Base-by-base conservation (phyloP, 106 monocot genomes). In the Amphibolis antarctica region DNA sequence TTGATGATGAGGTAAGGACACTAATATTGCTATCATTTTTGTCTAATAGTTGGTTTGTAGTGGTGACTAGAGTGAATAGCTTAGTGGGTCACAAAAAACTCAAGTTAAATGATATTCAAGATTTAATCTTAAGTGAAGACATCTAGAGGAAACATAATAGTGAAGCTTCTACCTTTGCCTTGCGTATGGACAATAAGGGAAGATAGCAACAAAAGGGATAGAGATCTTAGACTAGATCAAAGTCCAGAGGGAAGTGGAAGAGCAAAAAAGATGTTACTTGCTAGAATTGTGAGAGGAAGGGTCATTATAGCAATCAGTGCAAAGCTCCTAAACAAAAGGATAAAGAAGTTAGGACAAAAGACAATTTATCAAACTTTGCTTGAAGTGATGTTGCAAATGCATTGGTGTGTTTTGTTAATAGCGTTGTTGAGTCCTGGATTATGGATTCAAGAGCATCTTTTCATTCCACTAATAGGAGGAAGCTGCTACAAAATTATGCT, bases 111-210 rank as follows among this genome's bases (percentile, higher is more conserved):
- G n/a, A n/a, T n/a, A n/a, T n/a, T n/a, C n/a, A n/a, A n/a, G 63
- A 72, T 64, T 31, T 55, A 24, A 72, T 55, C 42, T 23, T 55
- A 4, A 72, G 31, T 15, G 62, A 64, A 19, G 31, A 53, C 12
- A 72, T 64, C 44, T 31, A 1, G 14, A 44, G 6, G 13, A 64
- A 54, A 26, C n/a, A 64, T 53, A 29, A 11, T 50, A 42, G 51
- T 22, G 28, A 64, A 53, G 11, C 21, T 44, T 51, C 28, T 6
- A 0, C 60, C 13, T 15, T 13, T 30, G 1, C 26, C 22, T 30
- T 47, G 28, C 10, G 10, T 0, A 5, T 46, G 9, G 22, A 64
- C n/a, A 20, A 23, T 9, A 4, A 64, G 23, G 22, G 64, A 25
- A 47, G 26, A 26, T 46, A 21, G 13, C 23, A 10, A 47, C 17